Conservation (phyloP, 805 yeast genomes). For the Lipomyces japonicus region DNA sequence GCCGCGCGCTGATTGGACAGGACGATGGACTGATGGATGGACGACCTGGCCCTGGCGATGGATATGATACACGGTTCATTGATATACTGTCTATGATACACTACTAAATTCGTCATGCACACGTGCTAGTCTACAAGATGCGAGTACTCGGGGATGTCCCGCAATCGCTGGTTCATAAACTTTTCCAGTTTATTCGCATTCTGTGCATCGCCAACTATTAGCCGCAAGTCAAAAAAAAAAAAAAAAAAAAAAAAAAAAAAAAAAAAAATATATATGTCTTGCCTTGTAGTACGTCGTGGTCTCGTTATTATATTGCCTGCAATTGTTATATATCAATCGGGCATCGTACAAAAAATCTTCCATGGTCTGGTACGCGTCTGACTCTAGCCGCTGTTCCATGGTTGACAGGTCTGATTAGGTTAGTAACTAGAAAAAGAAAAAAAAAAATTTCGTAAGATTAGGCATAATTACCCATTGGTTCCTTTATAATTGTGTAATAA, state of each 20-base stretch:
- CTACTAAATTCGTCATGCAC: not conserved
- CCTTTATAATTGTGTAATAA: conserved; percentile 91
- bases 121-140: conserved; percentile 58
- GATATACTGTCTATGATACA: not conserved
- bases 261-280: not conserved
- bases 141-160: conserved; percentile 87
- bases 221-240: not conserved
- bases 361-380: conserved; percentile 84
- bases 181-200: conserved; percentile 93
- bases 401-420: conserved; percentile 57
- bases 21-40: too few relatives aligned
- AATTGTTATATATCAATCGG: conserved; percentile 79
- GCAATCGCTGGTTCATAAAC: conserved; percentile 73
- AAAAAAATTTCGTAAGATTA: not conserved
- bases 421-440: not conserved
- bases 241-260: not conserved
- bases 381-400: conserved; percentile 89
- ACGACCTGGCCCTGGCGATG: too few relatives aligned
- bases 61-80: too few relatives aligned
- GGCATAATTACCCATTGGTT: conserved; percentile 74
- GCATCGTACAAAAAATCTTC: conserved; percentile 91
- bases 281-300: conserved; percentile 84
- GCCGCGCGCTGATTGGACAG: not conserved
- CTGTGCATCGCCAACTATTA: conserved; percentile 10
- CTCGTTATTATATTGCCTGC: conserved; percentile 89